Base-by-base conservation (phyloP, 2,329 filamentous ascomycete genomes). In the Aureobasidium sp. region DNA sequence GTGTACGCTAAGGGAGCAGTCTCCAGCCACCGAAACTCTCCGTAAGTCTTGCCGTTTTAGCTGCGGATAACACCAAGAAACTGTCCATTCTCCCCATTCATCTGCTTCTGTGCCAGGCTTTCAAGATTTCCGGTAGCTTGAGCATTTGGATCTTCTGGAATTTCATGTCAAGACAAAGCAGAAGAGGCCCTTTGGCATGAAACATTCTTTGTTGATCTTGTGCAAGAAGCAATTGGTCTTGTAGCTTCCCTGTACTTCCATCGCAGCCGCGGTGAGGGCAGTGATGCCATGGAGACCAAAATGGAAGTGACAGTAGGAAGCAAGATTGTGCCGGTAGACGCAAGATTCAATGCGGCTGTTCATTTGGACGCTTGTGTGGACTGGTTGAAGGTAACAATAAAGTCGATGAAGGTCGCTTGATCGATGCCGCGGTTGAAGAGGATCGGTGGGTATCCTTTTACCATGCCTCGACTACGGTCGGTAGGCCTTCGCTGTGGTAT, bases 151-250 rank as follows among this genome's bases (percentile, higher is more conserved):
- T 52, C 55, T 6, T 64, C 58, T 0, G 62, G 38, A n/a, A 29
- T 65, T 66, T 56, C 65, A 67, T 34, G 62, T 64, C 44, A 83
- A 73, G 32, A 84, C 69, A 17, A 79, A 66, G 55, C 71, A 75
- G 63, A 75, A 78, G 0, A 83, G 69, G 0, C 80, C 80, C 2
- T 72, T 72, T 0, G 80, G 79, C 41, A 70, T 72, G 63, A 84
- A 84, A 55, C 80, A 74, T 3, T 76, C 69, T 7, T 74, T 68
- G 59, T 83, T 84, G 59, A 80, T 71, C 30, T 69, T 65, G 58
- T 81, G 73, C 14, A 84, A 70, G 60, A 79, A 83, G 0, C 62
- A 66, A 59, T 81, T 82, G 0, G 75, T 71, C 37, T 71, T 66
- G 59, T 68, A 64, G 16, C 62, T 59, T 1, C 48, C 41, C 47